Base-by-base conservation (phyloP, 2,329 filamentous ascomycete genomes). In the Chaetomiaceae sp. region DNA sequence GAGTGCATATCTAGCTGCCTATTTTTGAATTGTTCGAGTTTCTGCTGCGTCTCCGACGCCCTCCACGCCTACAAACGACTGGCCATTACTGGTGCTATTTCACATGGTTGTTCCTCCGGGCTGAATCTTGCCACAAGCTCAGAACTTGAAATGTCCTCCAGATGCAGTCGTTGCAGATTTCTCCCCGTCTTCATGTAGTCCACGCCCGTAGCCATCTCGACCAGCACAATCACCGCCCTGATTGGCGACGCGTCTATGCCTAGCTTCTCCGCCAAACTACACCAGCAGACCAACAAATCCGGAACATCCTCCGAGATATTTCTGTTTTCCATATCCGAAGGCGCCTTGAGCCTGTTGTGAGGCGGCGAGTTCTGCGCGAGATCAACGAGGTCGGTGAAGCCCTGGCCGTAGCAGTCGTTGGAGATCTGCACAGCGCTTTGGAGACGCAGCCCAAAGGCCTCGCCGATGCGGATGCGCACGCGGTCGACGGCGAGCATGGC, bases 241-340 rank as follows among this genome's bases (percentile, higher is more conserved):
- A 43, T 36, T 1, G 40, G 40, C 1, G 32, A 8, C 6, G 40
- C 40, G 24, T 43, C 40, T 3, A 43, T 17, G 3, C 40, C 40
- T 6, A 43, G 11, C 15, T 29, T 36, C 33, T 43, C 33, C 2
- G 40, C 40, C 40, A 43, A 8, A 6, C 22, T 5, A 17, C 15
- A 29, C 40, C 40, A 43, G 8, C 12, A 19, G 6, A 43, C 40
- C 10, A 43, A 18, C 40, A 43, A 8, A n/a, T 43, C 40, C 2
- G 40, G 40, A 22, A 43, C 40, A n/a, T 43, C 40, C 33, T 43
- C 40, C 3, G 40, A 29, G n/a, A 43, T n/a, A 18, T 43, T 43
- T 7, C 40, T 15, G 24, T 36, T 43, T 1, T 36, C 32, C 20
- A 43, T 20, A 2, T 3, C 15, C 10, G 32, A 11, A 9, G 40